These are phyloP conservation scores for Macrophomina pseudophaseolina DNA, from an alignment of 2,329 filamentous ascomycete species.

Conservation along the genomic window DNA sequence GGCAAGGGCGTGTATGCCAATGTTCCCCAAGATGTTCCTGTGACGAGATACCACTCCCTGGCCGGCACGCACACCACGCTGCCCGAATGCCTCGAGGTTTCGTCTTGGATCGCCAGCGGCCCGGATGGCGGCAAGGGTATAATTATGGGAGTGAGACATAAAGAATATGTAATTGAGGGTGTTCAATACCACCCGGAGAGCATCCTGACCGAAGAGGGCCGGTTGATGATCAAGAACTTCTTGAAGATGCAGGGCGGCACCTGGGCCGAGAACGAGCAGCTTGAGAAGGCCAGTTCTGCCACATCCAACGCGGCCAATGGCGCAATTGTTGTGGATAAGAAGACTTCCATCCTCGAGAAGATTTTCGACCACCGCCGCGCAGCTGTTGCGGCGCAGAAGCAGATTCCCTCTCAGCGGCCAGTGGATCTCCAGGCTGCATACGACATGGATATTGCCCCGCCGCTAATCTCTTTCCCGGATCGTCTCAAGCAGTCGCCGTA, in stretches of 20 bases:
- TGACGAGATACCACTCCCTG: constrained; percentile 95
- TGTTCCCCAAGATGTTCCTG: constrained; percentile 79
- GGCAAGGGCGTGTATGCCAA: constrained; percentile 86
- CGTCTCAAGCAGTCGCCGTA: constrained; percentile 82
- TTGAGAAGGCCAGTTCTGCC: constrained; percentile 49
- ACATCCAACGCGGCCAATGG: constrained; percentile 32
- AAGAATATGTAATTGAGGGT: constrained; percentile 87
- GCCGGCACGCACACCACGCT: constrained; percentile 89
- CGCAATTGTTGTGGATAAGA: constrained; percentile 57
- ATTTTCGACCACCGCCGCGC: constrained; percentile 85
- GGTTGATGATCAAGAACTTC: constrained; percentile 92
- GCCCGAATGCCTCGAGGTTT: constrained; percentile 83
- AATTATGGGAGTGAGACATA: constrained; percentile 97
- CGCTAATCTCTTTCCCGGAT: constrained; percentile 78
- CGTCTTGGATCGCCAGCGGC: constrained; percentile 84
- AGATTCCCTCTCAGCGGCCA: constrained; percentile 81
- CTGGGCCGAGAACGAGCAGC: constrained; percentile 78
- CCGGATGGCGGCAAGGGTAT: constrained; percentile 78
- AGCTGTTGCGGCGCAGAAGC: constrained; percentile 79
- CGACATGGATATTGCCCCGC: constrained; percentile 81
- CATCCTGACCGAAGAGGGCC: constrained; percentile 88
- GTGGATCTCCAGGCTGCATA: constrained; percentile 87
- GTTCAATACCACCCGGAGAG: constrained; percentile 99
- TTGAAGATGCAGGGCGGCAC: constrained; percentile 85
- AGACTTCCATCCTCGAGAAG: constrained; percentile 84